These are phyloP conservation scores for Aspergillus niger DNA, from an alignment of 2,329 filamentous ascomycete species.

Conservation along the genomic window DNA sequence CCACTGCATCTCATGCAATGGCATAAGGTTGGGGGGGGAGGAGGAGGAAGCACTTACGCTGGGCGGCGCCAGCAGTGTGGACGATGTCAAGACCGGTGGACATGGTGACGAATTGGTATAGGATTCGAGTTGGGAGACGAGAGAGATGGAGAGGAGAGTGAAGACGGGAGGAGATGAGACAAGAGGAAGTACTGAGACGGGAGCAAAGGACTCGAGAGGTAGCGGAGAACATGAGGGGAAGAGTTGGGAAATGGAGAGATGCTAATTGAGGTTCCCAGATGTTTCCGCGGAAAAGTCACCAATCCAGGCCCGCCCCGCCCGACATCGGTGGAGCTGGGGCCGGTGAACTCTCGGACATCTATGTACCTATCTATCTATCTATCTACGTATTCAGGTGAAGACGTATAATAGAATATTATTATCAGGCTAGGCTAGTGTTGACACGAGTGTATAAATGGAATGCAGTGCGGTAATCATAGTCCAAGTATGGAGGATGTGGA, in stretches of 20 bases:
- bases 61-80: slow-evolving; percentile 47
- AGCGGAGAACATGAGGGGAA: slow-evolving; percentile 27
- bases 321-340: slow-evolving; percentile 28
- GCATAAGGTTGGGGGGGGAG: background rate
- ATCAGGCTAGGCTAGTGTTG: too few relatives aligned
- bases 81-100: slow-evolving; percentile 44
- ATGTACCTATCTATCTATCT: too few relatives aligned
- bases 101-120: slow-evolving; percentile 33
- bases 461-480: background rate
- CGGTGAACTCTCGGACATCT: background rate
- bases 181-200: slow-evolving; percentile 15
- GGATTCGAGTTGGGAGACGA: slow-evolving; percentile 11
- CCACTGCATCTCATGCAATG: background rate
- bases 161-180: slow-evolving; percentile 17
- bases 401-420: too few relatives aligned
- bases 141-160: background rate
- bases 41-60: slow-evolving; percentile 40
- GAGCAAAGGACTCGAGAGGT: slow-evolving; percentile 25
- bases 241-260: background rate
- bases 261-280: background rate
- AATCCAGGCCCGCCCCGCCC: slow-evolving; percentile 32
- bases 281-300: slow-evolving; percentile 22
- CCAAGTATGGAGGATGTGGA: background rate
- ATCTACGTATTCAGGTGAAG: background rate
- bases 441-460: background rate